Evolutionary conservation across 1,284 basidiomycete species (phyloP).

Genomic region (Abortiporus biennis): DNA sequence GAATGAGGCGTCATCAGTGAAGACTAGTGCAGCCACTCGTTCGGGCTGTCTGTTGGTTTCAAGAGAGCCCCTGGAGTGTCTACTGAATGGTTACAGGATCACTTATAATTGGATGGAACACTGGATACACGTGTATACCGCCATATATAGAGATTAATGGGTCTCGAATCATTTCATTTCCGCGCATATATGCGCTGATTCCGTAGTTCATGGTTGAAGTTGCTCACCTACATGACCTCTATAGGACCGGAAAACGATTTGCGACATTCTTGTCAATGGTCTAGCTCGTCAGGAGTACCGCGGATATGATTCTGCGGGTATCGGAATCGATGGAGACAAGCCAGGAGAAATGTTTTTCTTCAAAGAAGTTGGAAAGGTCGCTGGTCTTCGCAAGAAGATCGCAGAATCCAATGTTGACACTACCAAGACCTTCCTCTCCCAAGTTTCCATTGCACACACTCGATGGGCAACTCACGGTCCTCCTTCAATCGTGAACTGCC

Average conservation of each 20-base stretch:
- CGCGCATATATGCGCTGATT: constrained; percentile 11
- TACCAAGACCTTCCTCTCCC: constrained; percentile 77
- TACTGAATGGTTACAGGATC: background rate
- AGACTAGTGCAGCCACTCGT: no score
- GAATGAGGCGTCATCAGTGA: no score
- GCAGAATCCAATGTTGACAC: constrained; percentile 75
- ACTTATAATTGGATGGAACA: background rate
- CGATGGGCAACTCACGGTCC: constrained; percentile 99
- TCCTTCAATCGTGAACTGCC: constrained; percentile 87
- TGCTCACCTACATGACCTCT: constrained; percentile 5
- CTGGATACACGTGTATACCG: background rate
- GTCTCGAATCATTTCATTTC: constrained; percentile 6
- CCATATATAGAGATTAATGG: background rate
- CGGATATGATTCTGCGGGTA: constrained; percentile 96
- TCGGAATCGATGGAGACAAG: constrained; percentile 93
- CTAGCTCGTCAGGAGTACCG: constrained; percentile 97
- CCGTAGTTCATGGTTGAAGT: background rate
- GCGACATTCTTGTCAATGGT: constrained; percentile 90
- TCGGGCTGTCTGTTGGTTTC: no score
- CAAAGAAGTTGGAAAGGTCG: constrained; percentile 99
- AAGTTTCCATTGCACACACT: constrained; percentile 98
- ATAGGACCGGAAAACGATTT: constrained; percentile 89
- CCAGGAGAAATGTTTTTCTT: constrained; percentile 78
- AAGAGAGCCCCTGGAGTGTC: background rate
- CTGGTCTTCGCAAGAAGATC: constrained; percentile 90